These are phyloP conservation scores for Platanthera guangdongensis DNA, from an alignment of 106 monocot species.

Conservation along the genomic window DNA sequence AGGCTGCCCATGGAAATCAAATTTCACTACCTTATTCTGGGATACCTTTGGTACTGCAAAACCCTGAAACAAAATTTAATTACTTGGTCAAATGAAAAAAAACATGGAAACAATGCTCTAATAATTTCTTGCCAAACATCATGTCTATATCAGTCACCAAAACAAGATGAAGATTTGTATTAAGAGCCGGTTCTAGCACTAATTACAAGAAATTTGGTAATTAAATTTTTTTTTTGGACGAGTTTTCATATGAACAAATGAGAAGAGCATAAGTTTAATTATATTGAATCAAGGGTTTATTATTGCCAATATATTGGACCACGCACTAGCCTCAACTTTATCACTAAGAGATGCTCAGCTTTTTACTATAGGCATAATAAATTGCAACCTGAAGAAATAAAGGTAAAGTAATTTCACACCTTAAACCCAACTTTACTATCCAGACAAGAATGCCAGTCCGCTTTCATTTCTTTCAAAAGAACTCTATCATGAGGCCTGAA, in stretches of 20 bases:
- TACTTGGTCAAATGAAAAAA: background rate
- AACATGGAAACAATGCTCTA: background rate
- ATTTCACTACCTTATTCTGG: constrained; percentile 46
- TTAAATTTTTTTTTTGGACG: background rate
- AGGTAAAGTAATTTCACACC: constrained; percentile 21
- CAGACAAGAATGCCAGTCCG: constrained; percentile 70
- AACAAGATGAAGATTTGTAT: background rate
- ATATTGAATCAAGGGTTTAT: background rate
- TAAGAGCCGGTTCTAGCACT: background rate
- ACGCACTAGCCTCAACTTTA: background rate
- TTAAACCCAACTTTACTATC: constrained; percentile 72
- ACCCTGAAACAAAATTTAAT: constrained; percentile 30
- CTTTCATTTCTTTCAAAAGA: constrained; percentile 63
- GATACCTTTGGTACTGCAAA: constrained; percentile 62
- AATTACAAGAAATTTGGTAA: background rate
- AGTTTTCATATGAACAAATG: no score
- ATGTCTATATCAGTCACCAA: background rate
- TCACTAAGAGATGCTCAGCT: background rate
- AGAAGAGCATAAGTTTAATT: no score
- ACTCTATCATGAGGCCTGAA: constrained; percentile 73
- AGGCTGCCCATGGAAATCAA: constrained; percentile 48
- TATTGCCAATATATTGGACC: background rate
- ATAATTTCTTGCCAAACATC: background rate
- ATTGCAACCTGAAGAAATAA: background rate
- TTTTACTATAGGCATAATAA: background rate